Conservation (phyloP, 2,329 filamentous ascomycete genomes). For the Aureobasidium namibiae region DNA sequence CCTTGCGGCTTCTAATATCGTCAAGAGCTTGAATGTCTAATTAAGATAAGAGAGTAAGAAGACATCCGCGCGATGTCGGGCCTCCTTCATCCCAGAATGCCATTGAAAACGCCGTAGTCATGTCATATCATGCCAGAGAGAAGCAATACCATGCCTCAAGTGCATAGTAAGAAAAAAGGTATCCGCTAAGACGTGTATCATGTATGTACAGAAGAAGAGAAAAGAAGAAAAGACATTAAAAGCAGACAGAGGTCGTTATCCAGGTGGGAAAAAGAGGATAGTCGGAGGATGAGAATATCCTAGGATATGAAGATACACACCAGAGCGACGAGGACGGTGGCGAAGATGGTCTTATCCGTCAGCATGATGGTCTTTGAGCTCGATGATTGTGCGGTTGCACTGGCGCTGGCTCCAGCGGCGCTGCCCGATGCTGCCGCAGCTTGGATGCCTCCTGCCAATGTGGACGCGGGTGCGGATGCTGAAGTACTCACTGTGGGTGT, state of each 20-base stretch:
- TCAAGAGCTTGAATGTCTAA: background rate
- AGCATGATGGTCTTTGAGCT: background rate
- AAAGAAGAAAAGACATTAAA: background rate
- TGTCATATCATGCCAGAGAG: background rate
- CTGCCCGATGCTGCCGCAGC: slow-evolving; percentile 3
- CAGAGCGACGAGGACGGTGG: background rate
- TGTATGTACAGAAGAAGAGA: slow-evolving; percentile 6
- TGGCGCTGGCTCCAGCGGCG: background rate
- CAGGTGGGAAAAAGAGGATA: background rate
- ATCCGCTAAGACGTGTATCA: background rate
- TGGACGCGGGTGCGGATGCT: background rate
- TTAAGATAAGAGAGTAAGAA: background rate
- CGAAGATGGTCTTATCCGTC: slow-evolving; percentile 2
- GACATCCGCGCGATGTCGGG: too few species aligned
- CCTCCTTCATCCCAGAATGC: background rate
- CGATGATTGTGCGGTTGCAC: background rate
- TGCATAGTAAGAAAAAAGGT: background rate
- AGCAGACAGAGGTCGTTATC: background rate
- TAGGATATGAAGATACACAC: slow-evolving; percentile 5
- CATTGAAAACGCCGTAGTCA: background rate
- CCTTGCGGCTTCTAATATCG: background rate
- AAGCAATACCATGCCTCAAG: background rate
- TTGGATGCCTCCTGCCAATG: background rate
- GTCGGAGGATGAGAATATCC: background rate
- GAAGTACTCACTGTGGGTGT: slow-evolving; percentile 1